A percentile compares a stretch with the other conserved stretches of the same genome.
Evolutionary conservation across 495 filamentous ascomycete genomes (phyloP).

Genomic region (Copromyces sp.): DNA sequence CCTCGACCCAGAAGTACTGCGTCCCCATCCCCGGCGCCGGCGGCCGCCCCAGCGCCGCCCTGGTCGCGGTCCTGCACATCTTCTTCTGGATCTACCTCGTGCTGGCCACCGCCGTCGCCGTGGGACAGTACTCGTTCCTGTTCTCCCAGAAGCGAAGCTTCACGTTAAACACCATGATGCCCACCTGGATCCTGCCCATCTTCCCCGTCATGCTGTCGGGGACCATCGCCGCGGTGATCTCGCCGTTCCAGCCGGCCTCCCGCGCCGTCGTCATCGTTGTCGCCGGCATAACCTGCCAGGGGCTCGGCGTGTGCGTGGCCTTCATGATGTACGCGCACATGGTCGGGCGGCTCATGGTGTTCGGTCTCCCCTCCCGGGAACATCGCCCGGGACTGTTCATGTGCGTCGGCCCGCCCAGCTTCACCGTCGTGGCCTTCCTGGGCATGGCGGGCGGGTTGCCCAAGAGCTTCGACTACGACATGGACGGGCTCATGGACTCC

Average conservation of each 20-base stretch:
- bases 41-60: slow-evolving; percentile 22
- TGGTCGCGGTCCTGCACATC: slow-evolving; percentile 28
- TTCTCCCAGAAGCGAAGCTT: slow-evolving; percentile 31
- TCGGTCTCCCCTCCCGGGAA: slow-evolving; percentile 38
- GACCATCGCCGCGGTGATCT: slow-evolving; percentile 38
- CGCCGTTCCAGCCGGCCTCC: slow-evolving; percentile 31
- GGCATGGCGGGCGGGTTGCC: slow-evolving; percentile 19
- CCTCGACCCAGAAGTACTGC: slow-evolving; percentile 50
- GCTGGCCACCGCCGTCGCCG: slow-evolving; percentile 33
- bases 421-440: slow-evolving; percentile 38
- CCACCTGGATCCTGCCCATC: slow-evolving; percentile 49
- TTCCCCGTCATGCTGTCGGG: slow-evolving; percentile 48
- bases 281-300: slow-evolving; percentile 43
- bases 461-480: slow-evolving; percentile 25
- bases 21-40: slow-evolving; percentile 19
- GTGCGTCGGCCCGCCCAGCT: slow-evolving; percentile 56
- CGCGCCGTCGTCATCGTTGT: slow-evolving; percentile 36
- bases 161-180: slow-evolving; percentile 37
- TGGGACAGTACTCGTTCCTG: slow-evolving; percentile 42
- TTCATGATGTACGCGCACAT: slow-evolving; percentile 50
- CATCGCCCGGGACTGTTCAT: slow-evolving; percentile 59
- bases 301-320: slow-evolving; percentile 40
- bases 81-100: slow-evolving; percentile 45
- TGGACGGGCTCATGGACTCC: slow-evolving; percentile 20
- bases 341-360: slow-evolving; percentile 49